Conservation (phyloP, 73 alveolate species). For the Paramecium primaurelia region DNA sequence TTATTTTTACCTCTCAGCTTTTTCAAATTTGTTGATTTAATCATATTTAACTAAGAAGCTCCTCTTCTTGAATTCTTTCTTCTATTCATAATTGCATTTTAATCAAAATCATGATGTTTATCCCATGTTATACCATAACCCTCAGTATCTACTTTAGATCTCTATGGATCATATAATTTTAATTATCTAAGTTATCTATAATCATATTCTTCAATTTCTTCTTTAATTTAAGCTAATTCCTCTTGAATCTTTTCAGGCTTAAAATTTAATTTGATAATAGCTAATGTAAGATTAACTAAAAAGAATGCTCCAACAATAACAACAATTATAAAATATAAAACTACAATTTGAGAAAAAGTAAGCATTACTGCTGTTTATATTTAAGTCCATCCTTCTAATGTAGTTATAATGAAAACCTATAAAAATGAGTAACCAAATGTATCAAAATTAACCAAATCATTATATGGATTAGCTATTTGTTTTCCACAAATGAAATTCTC, state of each 20-base stretch:
- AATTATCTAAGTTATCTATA: background rate
- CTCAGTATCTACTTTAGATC: background rate
- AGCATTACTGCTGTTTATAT: slow-evolving; percentile 60
- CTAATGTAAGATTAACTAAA: slow-evolving; percentile 85
- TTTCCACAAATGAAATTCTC: slow-evolving; percentile 89
- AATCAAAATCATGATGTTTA: background rate
- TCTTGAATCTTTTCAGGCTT: slow-evolving; percentile 83
- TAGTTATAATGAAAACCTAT: slow-evolving; percentile 65
- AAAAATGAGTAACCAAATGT: slow-evolving; percentile 72
- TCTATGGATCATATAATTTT: background rate
- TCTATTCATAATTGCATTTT: background rate
- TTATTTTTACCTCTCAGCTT: background rate
- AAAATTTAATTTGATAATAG: slow-evolving; percentile 89
- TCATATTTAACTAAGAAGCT: background rate
- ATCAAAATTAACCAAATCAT: slow-evolving; percentile 84
- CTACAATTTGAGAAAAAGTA: slow-evolving; percentile 58
- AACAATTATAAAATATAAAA: slow-evolving; percentile 75
- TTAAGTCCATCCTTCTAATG: slow-evolving; percentile 84
- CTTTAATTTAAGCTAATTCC: slow-evolving; percentile 13
- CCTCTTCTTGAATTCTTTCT: background rate
- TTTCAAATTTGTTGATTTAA: background rate
- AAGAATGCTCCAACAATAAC: slow-evolving; percentile 90
- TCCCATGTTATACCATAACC: background rate
- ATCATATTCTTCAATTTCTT: background rate
- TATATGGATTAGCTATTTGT: slow-evolving; percentile 82